These are phyloP conservation scores for Aspergillus glaucus DNA, from an alignment of 2,329 filamentous ascomycete genomes.

Conservation along the genomic window DNA sequence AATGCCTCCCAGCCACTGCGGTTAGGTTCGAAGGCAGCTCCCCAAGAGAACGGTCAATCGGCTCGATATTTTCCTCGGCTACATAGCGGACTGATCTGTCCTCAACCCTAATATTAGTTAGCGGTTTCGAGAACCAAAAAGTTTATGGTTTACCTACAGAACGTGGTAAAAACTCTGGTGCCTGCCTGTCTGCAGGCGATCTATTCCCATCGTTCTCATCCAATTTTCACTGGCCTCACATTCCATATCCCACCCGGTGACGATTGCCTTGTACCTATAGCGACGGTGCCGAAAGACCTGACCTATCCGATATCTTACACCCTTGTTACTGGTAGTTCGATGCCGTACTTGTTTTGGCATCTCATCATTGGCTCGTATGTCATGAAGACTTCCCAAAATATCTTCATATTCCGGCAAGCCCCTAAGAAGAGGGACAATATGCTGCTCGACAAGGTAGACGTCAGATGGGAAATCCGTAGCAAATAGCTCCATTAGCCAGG, in stretches of 20 bases:
- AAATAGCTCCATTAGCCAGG: slow-evolving; percentile 59
- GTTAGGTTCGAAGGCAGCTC: slow-evolving; percentile 50
- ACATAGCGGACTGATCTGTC: slow-evolving; percentile 68
- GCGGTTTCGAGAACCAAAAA: slow-evolving; percentile 9
- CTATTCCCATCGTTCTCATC: slow-evolving; percentile 60
- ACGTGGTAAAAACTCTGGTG: slow-evolving; percentile 77
- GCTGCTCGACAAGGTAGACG: slow-evolving; percentile 61
- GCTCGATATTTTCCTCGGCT: slow-evolving; percentile 71
- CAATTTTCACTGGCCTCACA: slow-evolving; percentile 55
- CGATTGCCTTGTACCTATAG: slow-evolving; percentile 72
- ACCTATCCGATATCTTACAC: slow-evolving; percentile 64
- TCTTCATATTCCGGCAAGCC: slow-evolving; percentile 48
- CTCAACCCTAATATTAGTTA: slow-evolving; percentile 46
- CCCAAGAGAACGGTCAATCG: slow-evolving; percentile 50
- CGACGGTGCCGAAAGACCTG: slow-evolving; percentile 78
- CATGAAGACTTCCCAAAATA: slow-evolving; percentile 49
- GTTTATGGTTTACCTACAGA: slow-evolving; percentile 56
- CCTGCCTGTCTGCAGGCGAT: slow-evolving; percentile 52
- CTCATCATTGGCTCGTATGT: slow-evolving; percentile 51
- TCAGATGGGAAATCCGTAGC: slow-evolving; percentile 65
- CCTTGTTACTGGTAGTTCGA: slow-evolving; percentile 28
- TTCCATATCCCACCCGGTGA: slow-evolving; percentile 76
- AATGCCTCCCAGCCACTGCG: slow-evolving; percentile 71
- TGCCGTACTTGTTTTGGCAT: slow-evolving; percentile 46
- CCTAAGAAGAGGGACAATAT: slow-evolving; percentile 58